phyloP scores from a whole-genome alignment of 306 rosid species.

The Astragalus glycyphyllos region DNA sequence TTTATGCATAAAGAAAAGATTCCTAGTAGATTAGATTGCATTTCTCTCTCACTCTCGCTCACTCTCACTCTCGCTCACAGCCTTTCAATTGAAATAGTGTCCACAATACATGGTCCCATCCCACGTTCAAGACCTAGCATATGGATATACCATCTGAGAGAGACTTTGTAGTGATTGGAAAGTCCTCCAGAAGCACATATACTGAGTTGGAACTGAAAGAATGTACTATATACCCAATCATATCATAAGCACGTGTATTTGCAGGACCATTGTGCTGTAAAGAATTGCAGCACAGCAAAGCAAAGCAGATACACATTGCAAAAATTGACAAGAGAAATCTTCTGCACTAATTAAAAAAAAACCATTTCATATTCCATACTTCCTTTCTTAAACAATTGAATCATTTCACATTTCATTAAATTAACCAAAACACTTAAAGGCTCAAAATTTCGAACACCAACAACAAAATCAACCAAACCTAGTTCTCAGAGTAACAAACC shows the following conservation, averaged over 20 bases:
- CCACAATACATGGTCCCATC: constrained; percentile 53
- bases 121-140: constrained; percentile 48
- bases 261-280: constrained; percentile 56
- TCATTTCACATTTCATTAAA: no score
- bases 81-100: constrained; percentile 51
- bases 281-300: no score
- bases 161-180: constrained; percentile 55
- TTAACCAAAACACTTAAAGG: no score
- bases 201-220: constrained; percentile 45
- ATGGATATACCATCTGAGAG: constrained; percentile 64
- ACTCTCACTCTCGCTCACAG: neutral
- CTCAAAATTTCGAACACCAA: neutral
- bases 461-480: neutral
- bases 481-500: no score
- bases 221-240: constrained; percentile 25
- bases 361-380: no score
- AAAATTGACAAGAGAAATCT: constrained; percentile 5
- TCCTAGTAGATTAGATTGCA: constrained; percentile 40
- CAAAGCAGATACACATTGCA: constrained; percentile 11
- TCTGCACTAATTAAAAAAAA: constrained; percentile 1
- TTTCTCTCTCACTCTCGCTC: constrained; percentile 32
- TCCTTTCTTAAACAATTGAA: no score
- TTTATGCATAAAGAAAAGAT: constrained; percentile 39
- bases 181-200: constrained; percentile 37
- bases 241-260: constrained; percentile 47